A percentile compares a stretch with the other conserved stretches of the same genome.
Evolutionary conservation across 441 rosid species (phyloP).

Genomic region (Biscutella laevigata): DNA sequence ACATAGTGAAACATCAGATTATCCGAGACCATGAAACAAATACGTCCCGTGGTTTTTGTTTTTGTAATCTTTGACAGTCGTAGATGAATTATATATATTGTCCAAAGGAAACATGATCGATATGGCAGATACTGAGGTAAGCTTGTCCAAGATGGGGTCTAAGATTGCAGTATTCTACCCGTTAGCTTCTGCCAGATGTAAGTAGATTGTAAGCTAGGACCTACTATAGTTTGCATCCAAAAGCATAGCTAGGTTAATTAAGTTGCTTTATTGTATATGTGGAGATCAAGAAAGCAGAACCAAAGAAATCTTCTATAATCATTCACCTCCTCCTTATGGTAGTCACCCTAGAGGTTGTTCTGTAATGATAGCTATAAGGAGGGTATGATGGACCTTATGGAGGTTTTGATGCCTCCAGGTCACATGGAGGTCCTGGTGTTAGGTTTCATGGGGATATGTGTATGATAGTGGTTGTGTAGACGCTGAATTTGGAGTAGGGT

Average conservation of each 20-base stretch:
- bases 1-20: slow-evolving; percentile 68
- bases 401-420: slow-evolving; percentile 65
- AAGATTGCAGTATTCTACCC: slow-evolving; percentile 1
- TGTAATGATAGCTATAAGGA: slow-evolving; percentile 59
- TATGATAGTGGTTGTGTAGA: slow-evolving; percentile 60
- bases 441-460: slow-evolving; percentile 62
- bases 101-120: slow-evolving; percentile 85
- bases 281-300: slow-evolving; percentile 99
- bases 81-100: slow-evolving; percentile 75
- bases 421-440: slow-evolving; percentile 59
- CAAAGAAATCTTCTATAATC: slow-evolving; percentile 93
- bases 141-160: slow-evolving; percentile 26
- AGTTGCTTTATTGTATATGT: slow-evolving; percentile 99
- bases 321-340: slow-evolving; percentile 75
- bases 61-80: slow-evolving; percentile 76
- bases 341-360: slow-evolving; percentile 84
- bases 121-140: slow-evolving; percentile 88
- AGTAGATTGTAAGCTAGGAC: slow-evolving; percentile 24
- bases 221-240: slow-evolving; percentile 35
- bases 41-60: slow-evolving; percentile 77
- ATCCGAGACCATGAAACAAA: slow-evolving; percentile 86
- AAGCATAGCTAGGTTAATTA: slow-evolving; percentile 74
- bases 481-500: slow-evolving; percentile 58
- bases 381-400: slow-evolving; percentile 57
- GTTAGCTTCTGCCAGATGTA: background rate